Conservation (phyloP, 495 filamentous ascomycete genomes). For the Parathielavia appendiculata region DNA sequence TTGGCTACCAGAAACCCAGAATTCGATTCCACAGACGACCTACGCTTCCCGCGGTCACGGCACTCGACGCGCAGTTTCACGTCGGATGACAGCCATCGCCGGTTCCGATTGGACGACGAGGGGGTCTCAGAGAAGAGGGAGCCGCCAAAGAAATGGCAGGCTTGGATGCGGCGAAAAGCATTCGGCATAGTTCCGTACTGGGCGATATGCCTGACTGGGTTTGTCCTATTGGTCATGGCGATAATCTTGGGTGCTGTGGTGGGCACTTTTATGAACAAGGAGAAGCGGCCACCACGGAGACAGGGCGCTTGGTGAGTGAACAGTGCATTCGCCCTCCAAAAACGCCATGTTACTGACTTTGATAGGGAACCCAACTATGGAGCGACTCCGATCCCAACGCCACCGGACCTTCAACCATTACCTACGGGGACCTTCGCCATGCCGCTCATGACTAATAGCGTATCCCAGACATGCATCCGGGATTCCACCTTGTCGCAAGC, state of each 20-base stretch:
- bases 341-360: slow-evolving; percentile 15
- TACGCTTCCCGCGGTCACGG: slow-evolving; percentile 50
- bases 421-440: slow-evolving; percentile 62
- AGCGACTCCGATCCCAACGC: slow-evolving; percentile 55
- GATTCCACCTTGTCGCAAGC: slow-evolving; percentile 54
- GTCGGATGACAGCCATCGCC: slow-evolving; percentile 41
- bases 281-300: slow-evolving; percentile 27
- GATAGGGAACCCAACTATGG: slow-evolving; percentile 50
- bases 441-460: slow-evolving; percentile 51
- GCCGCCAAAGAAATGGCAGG: slow-evolving; percentile 50
- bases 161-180: slow-evolving; percentile 51
- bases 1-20: slow-evolving; percentile 52
- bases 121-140: slow-evolving; percentile 40
- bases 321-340: neutral
- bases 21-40: slow-evolving; percentile 49
- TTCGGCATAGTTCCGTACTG: slow-evolving; percentile 65
- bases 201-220: slow-evolving; percentile 53
- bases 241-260: slow-evolving; percentile 58
- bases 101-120: slow-evolving; percentile 38
- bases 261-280: slow-evolving; percentile 33
- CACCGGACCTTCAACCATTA: slow-evolving; percentile 53
- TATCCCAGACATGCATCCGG: slow-evolving; percentile 62
- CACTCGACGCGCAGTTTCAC: slow-evolving; percentile 47
- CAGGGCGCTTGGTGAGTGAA: slow-evolving; percentile 26
- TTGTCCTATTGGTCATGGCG: slow-evolving; percentile 54